These are phyloP conservation scores for Aspergillus campestris DNA, from an alignment of 495 filamentous ascomycete genomes.

Conservation along the genomic window DNA sequence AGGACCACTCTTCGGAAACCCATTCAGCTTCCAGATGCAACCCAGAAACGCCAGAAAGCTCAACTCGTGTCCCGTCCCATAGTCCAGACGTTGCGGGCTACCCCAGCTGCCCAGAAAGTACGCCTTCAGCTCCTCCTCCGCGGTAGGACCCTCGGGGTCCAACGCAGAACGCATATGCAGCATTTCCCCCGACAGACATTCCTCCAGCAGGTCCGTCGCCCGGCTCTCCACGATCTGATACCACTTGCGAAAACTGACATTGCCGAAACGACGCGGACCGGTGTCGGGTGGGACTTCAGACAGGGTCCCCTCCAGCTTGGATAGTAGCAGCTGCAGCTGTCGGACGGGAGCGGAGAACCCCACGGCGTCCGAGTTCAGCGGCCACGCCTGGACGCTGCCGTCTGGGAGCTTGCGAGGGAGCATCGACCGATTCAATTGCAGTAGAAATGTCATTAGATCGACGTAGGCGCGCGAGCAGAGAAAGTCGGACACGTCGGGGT, in stretches of 20 bases:
- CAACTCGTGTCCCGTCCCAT: constrained; percentile 92
- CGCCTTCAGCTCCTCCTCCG: constrained; percentile 57
- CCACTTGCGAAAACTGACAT: constrained; percentile 82
- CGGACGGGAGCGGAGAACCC: constrained; percentile 52
- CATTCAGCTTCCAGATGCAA: constrained; percentile 81
- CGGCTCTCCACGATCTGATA: constrained; percentile 56
- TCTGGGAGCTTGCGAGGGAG: constrained; percentile 52
- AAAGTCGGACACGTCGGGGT: constrained; percentile 68
- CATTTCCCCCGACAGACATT: constrained; percentile 49
- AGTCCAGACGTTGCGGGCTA: constrained; percentile 81
- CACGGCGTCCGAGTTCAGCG: constrained; percentile 38
- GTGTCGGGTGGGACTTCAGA: constrained; percentile 73
- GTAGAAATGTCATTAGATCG: constrained; percentile 75
- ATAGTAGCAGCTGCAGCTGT: constrained; percentile 54
- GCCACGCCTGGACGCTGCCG: constrained; percentile 43
- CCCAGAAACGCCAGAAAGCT: constrained; percentile 89
- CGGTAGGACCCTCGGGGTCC: constrained; percentile 21
- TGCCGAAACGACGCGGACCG: constrained; percentile 85
- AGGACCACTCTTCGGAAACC: constrained; percentile 46
- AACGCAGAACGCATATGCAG: constrained; percentile 27
- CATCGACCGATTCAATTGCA: constrained; percentile 84
- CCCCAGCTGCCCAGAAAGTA: constrained; percentile 89
- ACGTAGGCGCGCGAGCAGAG: constrained; percentile 70
- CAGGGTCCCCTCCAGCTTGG: constrained; percentile 54
- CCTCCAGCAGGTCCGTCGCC: constrained; percentile 47